phyloP scores from a whole-genome alignment of 2,329 filamentous ascomycete genomes.

The Fusarium armeniacum region DNA sequence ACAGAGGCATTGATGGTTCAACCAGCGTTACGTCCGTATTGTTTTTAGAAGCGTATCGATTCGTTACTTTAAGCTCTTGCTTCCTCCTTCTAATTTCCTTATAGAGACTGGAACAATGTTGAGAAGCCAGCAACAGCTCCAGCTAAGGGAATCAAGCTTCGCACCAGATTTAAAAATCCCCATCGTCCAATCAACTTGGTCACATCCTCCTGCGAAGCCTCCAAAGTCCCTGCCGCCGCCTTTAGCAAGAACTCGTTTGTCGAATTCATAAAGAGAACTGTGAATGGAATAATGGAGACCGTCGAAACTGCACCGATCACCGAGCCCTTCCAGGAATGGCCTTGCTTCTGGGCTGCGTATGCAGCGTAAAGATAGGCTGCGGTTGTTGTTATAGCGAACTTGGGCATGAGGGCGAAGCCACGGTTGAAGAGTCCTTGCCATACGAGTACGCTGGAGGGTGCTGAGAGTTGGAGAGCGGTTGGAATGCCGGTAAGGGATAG shows the following conservation, averaged over 20 bases:
- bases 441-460: conserved; percentile 51
- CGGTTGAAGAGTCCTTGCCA: conserved; percentile 57
- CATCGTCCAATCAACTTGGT: conserved; percentile 44
- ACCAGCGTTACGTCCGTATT: not conserved
- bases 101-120: conserved; percentile 41
- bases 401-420: conserved; percentile 57
- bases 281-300: conserved; percentile 59
- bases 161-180: conserved; percentile 50
- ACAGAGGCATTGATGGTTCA: not conserved
- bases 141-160: conserved; percentile 52
- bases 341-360: conserved; percentile 51
- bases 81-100: not conserved
- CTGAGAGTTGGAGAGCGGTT: conserved; percentile 44
- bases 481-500: conserved; percentile 57
- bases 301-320: conserved; percentile 52
- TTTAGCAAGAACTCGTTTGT: conserved; percentile 55
- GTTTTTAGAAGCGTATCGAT: not conserved
- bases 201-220: conserved; percentile 42
- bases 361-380: conserved; percentile 56
- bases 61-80: not conserved
- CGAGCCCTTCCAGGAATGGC: conserved; percentile 54
- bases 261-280: conserved; percentile 54
- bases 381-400: conserved; percentile 52
- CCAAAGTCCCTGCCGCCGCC: conserved; percentile 40
- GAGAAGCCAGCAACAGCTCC: conserved; percentile 49